Conservation (phyloP, 805 yeast genomes). For the Myxozyma neotropica region DNA sequence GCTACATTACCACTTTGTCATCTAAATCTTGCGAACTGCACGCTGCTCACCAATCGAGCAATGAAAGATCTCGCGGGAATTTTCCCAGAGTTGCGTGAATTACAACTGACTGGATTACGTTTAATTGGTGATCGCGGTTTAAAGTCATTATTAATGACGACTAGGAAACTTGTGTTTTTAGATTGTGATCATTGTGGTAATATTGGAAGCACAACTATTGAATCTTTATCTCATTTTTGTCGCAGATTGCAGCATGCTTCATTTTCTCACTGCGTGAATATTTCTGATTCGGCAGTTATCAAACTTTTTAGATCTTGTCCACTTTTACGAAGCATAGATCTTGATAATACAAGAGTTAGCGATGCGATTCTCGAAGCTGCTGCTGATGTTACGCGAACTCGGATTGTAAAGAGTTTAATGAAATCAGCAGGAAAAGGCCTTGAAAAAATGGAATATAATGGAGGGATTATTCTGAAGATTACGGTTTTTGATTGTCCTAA, state of each 20-base stretch:
- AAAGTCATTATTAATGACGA: slow-evolving; percentile 9
- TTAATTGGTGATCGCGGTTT: slow-evolving; percentile 16
- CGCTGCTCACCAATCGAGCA: slow-evolving; percentile 14
- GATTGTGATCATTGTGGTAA: slow-evolving; percentile 27
- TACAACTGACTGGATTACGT: slow-evolving; percentile 13
- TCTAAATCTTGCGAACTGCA: slow-evolving; percentile 17
- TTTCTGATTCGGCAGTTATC: slow-evolving; percentile 19
- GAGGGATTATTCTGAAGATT: slow-evolving; percentile 15
- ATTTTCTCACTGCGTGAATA: slow-evolving; percentile 19
- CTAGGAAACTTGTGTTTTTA: slow-evolving; percentile 11
- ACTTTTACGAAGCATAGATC: slow-evolving; percentile 17
- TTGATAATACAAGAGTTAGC: slow-evolving; percentile 25
- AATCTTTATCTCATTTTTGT: slow-evolving; percentile 7
- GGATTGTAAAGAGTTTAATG: slow-evolving; percentile 1
- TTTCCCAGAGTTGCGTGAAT: slow-evolving; percentile 18
- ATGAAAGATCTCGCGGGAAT: slow-evolving; percentile 5
- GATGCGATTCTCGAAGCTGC: slow-evolving; percentile 23
- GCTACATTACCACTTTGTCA: slow-evolving; percentile 7
- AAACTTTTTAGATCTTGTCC: slow-evolving; percentile 7
- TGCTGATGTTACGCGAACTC: slow-evolving; percentile 8
- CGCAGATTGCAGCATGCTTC: slow-evolving; percentile 13
- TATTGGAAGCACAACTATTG: slow-evolving; percentile 19
- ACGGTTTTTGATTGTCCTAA: slow-evolving; percentile 29
- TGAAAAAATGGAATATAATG: background rate
- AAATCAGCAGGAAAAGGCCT: background rate